A percentile compares a stretch with the other conserved stretches of the same genome.
Conservation (phyloP, 768 basidiomycete genomes). For the Boletus rex-veris region DNA sequence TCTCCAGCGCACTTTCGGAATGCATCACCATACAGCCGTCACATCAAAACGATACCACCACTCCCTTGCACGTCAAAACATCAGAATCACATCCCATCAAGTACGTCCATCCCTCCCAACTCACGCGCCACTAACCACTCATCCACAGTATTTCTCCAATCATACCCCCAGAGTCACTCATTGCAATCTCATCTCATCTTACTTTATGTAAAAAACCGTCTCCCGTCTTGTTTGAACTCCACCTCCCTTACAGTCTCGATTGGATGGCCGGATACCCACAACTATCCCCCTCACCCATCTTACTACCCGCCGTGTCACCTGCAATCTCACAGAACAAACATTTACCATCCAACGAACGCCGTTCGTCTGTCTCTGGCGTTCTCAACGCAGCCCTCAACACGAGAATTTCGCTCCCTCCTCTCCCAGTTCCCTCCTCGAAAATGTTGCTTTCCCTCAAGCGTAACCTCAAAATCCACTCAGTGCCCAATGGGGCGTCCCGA, state of each 20-base stretch:
- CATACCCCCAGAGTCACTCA: constrained; percentile 48
- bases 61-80: constrained; percentile 49
- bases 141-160: constrained; percentile 49
- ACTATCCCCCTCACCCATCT: constrained; percentile 30
- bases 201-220: constrained; percentile 14
- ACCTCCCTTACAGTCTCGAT: constrained; percentile 32
- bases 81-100: constrained; percentile 83
- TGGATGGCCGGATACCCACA: constrained; percentile 40
- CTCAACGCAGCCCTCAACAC: constrained; percentile 23
- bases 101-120: constrained; percentile 37
- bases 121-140: background rate
- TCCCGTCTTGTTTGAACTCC: constrained; percentile 37
- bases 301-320: constrained; percentile 22
- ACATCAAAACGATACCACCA: constrained; percentile 1
- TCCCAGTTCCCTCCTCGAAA: constrained; percentile 17
- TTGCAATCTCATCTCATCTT: constrained; percentile 39
- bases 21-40: constrained; percentile 21
- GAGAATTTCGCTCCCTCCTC: constrained; percentile 14
- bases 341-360: constrained; percentile 6
- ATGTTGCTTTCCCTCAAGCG: constrained; percentile 23
- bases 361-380: constrained; percentile 19
- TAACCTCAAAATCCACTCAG: constrained; percentile 6
- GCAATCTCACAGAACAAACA: constrained; percentile 5
- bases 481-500: background rate
- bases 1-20: constrained; percentile 55